Evolutionary conservation across 2,329 filamentous ascomycete genomes (phyloP).

Genomic region (Fusarium scirpi): DNA sequence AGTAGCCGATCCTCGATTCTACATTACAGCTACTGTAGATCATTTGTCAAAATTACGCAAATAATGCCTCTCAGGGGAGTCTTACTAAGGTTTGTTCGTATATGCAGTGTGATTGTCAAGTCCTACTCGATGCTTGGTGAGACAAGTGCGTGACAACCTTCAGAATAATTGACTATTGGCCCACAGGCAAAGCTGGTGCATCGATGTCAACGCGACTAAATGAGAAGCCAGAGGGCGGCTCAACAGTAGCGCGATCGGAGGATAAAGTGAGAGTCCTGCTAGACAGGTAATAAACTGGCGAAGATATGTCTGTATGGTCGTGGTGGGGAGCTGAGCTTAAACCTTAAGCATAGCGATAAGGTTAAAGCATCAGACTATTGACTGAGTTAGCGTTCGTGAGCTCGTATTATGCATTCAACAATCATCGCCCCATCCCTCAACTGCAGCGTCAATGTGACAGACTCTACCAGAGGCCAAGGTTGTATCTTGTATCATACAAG

Average conservation of each 20-base stretch:
- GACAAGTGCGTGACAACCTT: neutral
- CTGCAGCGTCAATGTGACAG: neutral
- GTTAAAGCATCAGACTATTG: neutral
- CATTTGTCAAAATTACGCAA: neutral
- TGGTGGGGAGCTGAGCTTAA: neutral
- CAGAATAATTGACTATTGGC: neutral
- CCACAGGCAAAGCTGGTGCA: rapidly evolving
- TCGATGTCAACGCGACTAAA: neutral
- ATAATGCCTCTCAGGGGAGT: neutral
- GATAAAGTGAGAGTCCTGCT: neutral
- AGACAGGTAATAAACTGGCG: neutral
- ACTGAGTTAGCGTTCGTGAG: neutral
- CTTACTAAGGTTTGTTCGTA: neutral
- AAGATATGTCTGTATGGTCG: neutral
- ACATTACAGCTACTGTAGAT: rapidly evolving
- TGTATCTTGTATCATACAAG: neutral
- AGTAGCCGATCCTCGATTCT: neutral
- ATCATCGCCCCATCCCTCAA: neutral
- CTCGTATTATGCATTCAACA: neutral
- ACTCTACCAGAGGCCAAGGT: no score
- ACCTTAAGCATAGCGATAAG: neutral
- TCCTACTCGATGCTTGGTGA: neutral
- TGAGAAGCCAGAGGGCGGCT: neutral
- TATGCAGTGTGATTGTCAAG: neutral
- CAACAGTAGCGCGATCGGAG: neutral